phyloP scores from a whole-genome alignment of 495 filamentous ascomycete genomes.

The Neurospora sp. region DNA sequence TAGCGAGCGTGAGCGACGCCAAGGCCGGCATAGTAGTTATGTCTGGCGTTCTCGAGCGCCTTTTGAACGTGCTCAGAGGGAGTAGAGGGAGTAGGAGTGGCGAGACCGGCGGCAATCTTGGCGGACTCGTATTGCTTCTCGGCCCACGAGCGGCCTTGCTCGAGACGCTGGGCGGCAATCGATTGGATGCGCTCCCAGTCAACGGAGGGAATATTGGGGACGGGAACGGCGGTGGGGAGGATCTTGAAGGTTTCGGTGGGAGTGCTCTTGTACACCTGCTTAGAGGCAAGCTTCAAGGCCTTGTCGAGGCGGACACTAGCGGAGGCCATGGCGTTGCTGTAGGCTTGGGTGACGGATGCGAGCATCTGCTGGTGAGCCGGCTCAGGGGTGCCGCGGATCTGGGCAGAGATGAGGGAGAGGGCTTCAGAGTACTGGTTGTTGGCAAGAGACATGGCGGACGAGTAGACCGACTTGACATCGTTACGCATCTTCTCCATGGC shows the following conservation, averaged over 20 bases:
- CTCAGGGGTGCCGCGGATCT: slow-evolving; percentile 54
- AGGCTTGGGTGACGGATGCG: slow-evolving; percentile 56
- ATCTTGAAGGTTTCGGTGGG: slow-evolving; percentile 29
- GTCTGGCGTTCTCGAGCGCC: slow-evolving; percentile 49
- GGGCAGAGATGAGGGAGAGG: slow-evolving; percentile 51
- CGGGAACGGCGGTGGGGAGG: slow-evolving; percentile 16
- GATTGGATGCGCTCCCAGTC: slow-evolving; percentile 38
- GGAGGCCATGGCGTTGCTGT: slow-evolving; percentile 53
- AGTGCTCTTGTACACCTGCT: slow-evolving; percentile 31
- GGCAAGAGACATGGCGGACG: slow-evolving; percentile 48
- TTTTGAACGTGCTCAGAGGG: slow-evolving; percentile 38
- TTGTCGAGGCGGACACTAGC: slow-evolving; percentile 49
- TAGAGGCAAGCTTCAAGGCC: slow-evolving; percentile 37
- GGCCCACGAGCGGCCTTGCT: slow-evolving; percentile 53
- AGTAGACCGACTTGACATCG: slow-evolving; percentile 44
- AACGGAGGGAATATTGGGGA: slow-evolving; percentile 17
- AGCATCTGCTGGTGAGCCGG: slow-evolving; percentile 55
- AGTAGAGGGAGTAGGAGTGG: slow-evolving; percentile 42
- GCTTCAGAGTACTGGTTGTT: slow-evolving; percentile 56
- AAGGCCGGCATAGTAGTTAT: slow-evolving; percentile 68
- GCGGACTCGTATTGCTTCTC: slow-evolving; percentile 54
- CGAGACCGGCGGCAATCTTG: slow-evolving; percentile 44
- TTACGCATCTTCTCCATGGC: slow-evolving; percentile 53
- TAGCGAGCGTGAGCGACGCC: slow-evolving; percentile 71
- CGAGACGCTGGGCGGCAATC: slow-evolving; percentile 53